Percentiles rank a stretch among this genome's conserved stretches.
Conservation (phyloP, 306 rosid genomes). For the Geum urbanum region DNA sequence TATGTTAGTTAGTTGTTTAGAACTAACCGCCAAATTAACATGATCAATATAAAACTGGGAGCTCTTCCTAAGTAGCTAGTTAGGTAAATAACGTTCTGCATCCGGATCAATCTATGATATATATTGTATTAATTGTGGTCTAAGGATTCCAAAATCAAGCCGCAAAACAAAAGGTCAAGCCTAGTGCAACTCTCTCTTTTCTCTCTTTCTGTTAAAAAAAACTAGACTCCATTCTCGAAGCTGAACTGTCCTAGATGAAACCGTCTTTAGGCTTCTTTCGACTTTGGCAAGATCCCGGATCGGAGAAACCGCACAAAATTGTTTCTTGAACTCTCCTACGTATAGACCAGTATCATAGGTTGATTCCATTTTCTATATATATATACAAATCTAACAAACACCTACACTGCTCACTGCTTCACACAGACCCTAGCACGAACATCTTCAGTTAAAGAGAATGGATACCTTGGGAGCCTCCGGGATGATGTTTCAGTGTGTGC, state of each 20-base stretch:
- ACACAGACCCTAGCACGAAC: not conserved
- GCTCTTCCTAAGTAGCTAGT: slow-evolving; percentile 6
- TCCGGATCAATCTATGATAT: slow-evolving; percentile 5
- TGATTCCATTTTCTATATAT: not conserved
- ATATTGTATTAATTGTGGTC: not conserved
- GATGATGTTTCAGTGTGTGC: slow-evolving; percentile 40
- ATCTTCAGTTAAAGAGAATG: not conserved
- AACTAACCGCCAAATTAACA: not conserved
- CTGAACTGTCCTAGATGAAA: slow-evolving; percentile 4
- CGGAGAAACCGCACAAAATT: not conserved
- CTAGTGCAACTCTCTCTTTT: not conserved
- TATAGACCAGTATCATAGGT: not conserved
- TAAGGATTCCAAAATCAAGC: not conserved
- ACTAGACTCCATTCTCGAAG: not conserved
- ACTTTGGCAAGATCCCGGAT: slow-evolving; percentile 13
- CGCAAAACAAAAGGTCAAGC: not conserved
- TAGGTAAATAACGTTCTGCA: slow-evolving; percentile 8
- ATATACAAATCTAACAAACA: not conserved
- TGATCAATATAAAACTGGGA: not conserved
- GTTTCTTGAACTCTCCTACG: slow-evolving; percentile 11
- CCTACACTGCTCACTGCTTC: not conserved
- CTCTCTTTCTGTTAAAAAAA: not conserved
- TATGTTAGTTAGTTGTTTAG: slow-evolving; percentile 3
- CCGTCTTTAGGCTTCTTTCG: not conserved
- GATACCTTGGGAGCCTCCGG: slow-evolving; percentile 40